phyloP scores from a whole-genome alignment of 768 basidiomycete species.

The Lactarius deliciosus region DNA sequence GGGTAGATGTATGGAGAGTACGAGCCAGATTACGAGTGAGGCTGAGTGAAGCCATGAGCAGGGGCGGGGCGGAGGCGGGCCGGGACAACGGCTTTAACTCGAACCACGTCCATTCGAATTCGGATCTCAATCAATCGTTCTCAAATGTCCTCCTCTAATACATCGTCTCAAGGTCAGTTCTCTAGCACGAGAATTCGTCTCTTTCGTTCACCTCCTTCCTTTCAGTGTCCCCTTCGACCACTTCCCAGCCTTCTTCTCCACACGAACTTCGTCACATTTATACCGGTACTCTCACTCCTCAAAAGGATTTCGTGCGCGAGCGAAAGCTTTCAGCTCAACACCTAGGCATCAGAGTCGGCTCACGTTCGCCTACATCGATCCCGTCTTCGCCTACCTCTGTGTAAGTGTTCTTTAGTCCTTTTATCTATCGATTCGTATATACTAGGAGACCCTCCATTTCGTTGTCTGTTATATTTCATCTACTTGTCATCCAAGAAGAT shows the following conservation, averaged over 20 bases:
- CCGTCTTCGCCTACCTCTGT: conserved; percentile 79
- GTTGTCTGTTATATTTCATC: conserved; percentile 1
- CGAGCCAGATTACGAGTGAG: background rate
- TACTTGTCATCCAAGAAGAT: conserved; percentile 5
- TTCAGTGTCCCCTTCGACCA: conserved; percentile 25
- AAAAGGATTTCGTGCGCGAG: conserved; percentile 37
- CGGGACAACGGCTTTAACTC: conserved; percentile 7
- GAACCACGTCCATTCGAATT: conserved; percentile 1
- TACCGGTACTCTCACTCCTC: conserved; percentile 44
- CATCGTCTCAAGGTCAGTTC: conserved; percentile 11
- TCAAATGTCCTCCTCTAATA: conserved; percentile 24
- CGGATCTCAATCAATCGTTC: background rate
- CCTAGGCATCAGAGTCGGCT: conserved; percentile 51
- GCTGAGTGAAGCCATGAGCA: background rate
- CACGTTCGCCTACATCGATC: conserved; percentile 69
- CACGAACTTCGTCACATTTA: conserved; percentile 57
- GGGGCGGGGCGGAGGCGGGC: background rate
- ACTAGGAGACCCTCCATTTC: conserved; percentile 4
- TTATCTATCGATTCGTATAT: conserved; percentile 14
- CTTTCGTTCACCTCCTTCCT: conserved; percentile 3
- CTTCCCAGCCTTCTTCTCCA: conserved; percentile 30
- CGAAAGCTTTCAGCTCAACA: conserved; percentile 47
- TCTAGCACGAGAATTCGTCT: background rate
- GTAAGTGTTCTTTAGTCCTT: conserved; percentile 43
- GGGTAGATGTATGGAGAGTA: background rate